Evolutionary conservation across 1,139 yeast genomes (phyloP), one percentile per base, ranked within the genome.

Genomic region (Geotrichum klebahnii): DNA sequence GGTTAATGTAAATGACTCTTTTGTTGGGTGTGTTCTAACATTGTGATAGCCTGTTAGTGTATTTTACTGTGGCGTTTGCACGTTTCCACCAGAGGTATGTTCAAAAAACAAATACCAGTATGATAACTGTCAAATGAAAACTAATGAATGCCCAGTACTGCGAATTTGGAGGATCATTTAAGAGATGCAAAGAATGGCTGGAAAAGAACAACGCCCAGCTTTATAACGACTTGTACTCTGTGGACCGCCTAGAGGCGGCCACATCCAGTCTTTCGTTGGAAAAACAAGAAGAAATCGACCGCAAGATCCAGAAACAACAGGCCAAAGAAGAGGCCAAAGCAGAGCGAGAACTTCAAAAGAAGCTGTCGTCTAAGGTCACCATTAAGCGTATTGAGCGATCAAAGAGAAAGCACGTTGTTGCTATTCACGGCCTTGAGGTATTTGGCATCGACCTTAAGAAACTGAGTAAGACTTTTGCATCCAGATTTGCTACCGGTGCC

Each of bases 401-500:
- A 44, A 87, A 86, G 71, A 77, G 95, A 61, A 90, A 90, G 68
- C 89, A 84, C 65, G 86, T 89, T 51, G 84, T 89, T 52, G 85
- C 95, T 29, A 83, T 90, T 51, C 77, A 85, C 16, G 97, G 97
- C 20, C 75, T 90, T 57, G 97, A 90, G 65, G 88, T 89, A 43
- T 84, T 88, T 66, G 92, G 64, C 12, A 80, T 88, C 55, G 97
- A 90, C 65, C 77, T 87, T 77, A 92, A 92, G 73, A 89, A 89
- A 65, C 75, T 88, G 59, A 86, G 96, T 42, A 92, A 92, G 74
- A 82, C 89, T 0, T 88, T 92, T 69, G 95, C 97, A 0, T 83
- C 94, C 36, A 88, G 87, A 67, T 92, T 90, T 66, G 98, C 98
- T 20, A 90, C 97, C 2, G 98, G 98, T 44, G 94, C 97, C 23